Conservation (phyloP, 1,284 basidiomycete species). For the Austroboletus niveus region DNA sequence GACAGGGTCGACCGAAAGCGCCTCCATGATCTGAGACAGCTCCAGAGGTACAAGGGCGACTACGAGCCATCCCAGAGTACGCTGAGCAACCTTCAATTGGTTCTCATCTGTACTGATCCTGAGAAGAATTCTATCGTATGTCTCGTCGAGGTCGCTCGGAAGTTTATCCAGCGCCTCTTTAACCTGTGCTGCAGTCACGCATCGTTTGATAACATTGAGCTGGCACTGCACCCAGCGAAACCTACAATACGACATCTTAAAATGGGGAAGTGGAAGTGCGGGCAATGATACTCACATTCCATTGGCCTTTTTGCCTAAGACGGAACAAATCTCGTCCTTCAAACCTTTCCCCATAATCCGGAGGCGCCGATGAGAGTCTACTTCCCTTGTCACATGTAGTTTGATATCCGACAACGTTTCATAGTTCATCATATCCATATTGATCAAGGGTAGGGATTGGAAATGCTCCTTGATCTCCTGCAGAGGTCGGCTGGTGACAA, state of each 20-base stretch:
- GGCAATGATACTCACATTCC: background rate
- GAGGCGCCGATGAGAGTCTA: conserved; percentile 3
- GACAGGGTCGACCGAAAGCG: background rate
- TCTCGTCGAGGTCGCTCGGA: background rate
- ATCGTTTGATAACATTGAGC: background rate
- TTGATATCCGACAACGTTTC: background rate
- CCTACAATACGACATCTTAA: background rate
- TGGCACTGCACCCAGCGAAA: background rate
- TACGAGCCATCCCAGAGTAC: background rate
- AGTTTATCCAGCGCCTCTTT: background rate
- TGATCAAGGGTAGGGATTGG: background rate
- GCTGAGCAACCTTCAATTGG: background rate
- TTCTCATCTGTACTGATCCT: background rate
- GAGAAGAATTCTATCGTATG: background rate
- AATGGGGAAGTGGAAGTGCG: too few relatives aligned
- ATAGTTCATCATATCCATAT: background rate
- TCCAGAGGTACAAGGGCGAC: background rate
- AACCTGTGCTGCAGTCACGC: background rate
- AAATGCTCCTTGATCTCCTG: conserved; percentile 3
- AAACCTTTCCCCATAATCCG: background rate
- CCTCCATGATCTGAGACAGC: background rate
- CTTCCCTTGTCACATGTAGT: background rate
- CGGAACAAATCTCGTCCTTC: background rate
- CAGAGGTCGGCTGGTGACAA: conserved; percentile 1
- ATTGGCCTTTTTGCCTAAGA: background rate